Base-by-base conservation (phyloP, 805 yeast genomes). In the Lachancea lanzarotensis region DNA sequence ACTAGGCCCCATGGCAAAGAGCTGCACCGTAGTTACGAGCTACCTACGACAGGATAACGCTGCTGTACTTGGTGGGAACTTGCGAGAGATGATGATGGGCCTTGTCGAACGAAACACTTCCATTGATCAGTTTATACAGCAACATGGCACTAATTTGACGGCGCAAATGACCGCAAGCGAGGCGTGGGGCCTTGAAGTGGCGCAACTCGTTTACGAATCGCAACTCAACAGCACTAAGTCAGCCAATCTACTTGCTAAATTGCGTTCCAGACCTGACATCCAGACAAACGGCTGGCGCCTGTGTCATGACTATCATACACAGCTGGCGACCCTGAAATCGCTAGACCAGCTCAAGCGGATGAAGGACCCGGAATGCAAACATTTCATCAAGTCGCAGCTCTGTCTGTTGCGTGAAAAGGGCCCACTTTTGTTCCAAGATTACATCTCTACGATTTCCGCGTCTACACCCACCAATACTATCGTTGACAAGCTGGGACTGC, bases 291-390 rank as follows among this genome's bases (percentile, higher is more conserved):
- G n/a, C 32, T 62, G 67, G 67, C 43, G 32, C 19, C 20, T 57
- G 32, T 45, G 52, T 12, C 60, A 61, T 41, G 40, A 36, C 26
- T 61, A 60, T 36, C 46, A 57, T 27, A 48, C 47, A 5, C 47
- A 40, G 27, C 36, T 62, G 12, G 45, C 54, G 15, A 60, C 65
- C 1, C 48, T 60, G 31, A 62, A 62, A 42, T 60, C 65, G 1
- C 41, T 62, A 22, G 63, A 56, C 36, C 52, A 46, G 12, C 42
- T 55, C 42, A 58, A 60, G 36, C 53, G 59, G 38, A 51, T 62
- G 13, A 53, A 55, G 33, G 58, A 58, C 36, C 45, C 41, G 26
- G 36, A 48, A 6, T 33, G 44, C 10, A 58, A 54, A 33, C 26
- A 39, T 11, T 15, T 33, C n/a, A 52, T 61, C 2, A 60, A 57